Evolutionary conservation across 495 filamentous ascomycete species (phyloP).

Genomic region (Darksidea phi): DNA sequence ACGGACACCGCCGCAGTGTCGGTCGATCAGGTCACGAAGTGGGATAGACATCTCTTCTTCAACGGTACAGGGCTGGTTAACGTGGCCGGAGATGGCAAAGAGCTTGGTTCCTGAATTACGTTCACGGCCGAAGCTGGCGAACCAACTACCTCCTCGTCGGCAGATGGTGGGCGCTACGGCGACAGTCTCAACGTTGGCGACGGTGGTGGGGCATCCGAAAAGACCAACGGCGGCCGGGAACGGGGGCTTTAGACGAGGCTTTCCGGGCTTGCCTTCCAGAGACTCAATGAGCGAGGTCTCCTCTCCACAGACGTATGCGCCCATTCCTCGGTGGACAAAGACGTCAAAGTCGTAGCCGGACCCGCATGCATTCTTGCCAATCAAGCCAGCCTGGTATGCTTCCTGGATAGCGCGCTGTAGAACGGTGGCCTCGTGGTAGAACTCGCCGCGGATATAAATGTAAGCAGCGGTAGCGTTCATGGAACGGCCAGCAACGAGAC

Average conservation of each 20-base stretch:
- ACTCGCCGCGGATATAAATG: conserved; percentile 99
- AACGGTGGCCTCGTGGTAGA: conserved; percentile 93
- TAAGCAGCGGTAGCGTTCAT: conserved; percentile 99
- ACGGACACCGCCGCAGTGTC: conserved; percentile 92
- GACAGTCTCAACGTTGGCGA: conserved; percentile 96
- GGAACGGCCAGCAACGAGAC: conserved; percentile 89
- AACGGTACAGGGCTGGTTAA: conserved; percentile 97
- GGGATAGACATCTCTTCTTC: conserved; percentile 99
- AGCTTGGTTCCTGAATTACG: conserved; percentile 96
- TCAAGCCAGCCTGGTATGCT: conserved; percentile 86
- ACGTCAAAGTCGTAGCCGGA: conserved; percentile 98
- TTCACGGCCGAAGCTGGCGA: conserved; percentile 87
- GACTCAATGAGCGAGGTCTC: conserved; percentile 98
- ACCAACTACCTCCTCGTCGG: conserved; percentile 89
- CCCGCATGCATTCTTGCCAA: conserved; percentile 96
- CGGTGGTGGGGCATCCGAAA: conserved; percentile 96
- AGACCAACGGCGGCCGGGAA: conserved; percentile 97
- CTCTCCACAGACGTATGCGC: conserved; percentile 96
- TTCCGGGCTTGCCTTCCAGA: conserved; percentile 95
- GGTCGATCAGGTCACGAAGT: conserved; percentile 90
- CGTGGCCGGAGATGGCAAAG: conserved; percentile 96
- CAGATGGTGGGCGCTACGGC: conserved; percentile 95
- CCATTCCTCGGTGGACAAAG: conserved; percentile 93
- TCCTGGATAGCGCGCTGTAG: conserved; percentile 95
- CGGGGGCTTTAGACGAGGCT: conserved; percentile 95